These are phyloP conservation scores for Zymoseptoria passerinii DNA, from an alignment of 2,329 filamentous ascomycete genomes.

Conservation along the genomic window DNA sequence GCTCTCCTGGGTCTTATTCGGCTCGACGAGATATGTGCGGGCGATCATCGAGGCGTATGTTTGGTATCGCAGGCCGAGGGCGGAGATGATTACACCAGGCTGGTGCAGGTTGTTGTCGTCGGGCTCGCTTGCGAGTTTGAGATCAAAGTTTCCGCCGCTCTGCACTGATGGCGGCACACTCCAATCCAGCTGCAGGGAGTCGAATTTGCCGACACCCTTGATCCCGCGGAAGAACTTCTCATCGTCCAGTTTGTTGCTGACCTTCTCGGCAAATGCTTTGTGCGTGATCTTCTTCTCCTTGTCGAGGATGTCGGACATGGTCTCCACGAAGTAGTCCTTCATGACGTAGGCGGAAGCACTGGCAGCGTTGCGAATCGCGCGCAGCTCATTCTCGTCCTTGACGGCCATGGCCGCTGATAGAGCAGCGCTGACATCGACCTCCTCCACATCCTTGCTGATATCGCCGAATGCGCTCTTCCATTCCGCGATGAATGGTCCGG, in stretches of 20 bases:
- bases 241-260: constrained; percentile 87
- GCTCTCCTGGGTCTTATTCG: constrained; percentile 88
- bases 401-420: constrained; percentile 81
- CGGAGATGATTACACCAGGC: constrained; percentile 85
- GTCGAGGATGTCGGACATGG: constrained; percentile 94
- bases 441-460: constrained; percentile 75
- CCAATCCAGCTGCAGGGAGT: constrained; percentile 86
- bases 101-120: constrained; percentile 70
- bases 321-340: constrained; percentile 93
- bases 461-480: constrained; percentile 80
- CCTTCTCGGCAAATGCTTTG: constrained; percentile 72
- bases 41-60: constrained; percentile 90
- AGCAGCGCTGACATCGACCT: constrained; percentile 75
- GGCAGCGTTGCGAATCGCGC: constrained; percentile 87
- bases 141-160: constrained; percentile 89
- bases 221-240: constrained; percentile 83
- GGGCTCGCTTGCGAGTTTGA: constrained; percentile 69
- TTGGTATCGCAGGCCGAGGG: constrained; percentile 87
- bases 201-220: constrained; percentile 80
- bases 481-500: constrained; percentile 86
- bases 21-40: constrained; percentile 91
- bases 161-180: constrained; percentile 77
- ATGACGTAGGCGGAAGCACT: constrained; percentile 90
- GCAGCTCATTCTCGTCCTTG: constrained; percentile 91
- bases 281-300: constrained; percentile 97